Conservation (phyloP, 2,329 filamentous ascomycete genomes). For the Chrysoporthe puriensis region DNA sequence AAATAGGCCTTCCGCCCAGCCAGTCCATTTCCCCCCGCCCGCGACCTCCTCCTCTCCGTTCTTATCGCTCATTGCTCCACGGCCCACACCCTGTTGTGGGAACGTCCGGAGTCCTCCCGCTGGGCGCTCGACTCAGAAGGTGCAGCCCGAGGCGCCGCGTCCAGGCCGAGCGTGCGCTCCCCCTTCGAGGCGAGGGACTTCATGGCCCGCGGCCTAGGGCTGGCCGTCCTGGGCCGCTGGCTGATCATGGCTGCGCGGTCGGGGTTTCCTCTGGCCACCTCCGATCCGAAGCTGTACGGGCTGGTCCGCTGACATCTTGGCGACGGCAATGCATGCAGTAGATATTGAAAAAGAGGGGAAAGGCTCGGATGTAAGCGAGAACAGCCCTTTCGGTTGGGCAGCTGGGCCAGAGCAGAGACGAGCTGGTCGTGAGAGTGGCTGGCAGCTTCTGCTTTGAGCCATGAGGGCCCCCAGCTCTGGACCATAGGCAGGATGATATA, state of each 20-base stretch:
- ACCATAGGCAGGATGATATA: constrained; percentile 12
- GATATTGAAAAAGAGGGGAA: constrained; percentile 4
- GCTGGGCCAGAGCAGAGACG: neutral
- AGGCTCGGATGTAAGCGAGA: constrained; percentile 1
- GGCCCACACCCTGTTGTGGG: neutral
- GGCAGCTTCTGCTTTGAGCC: constrained; percentile 23
- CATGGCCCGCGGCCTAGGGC: neutral
- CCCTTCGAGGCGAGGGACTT: neutral
- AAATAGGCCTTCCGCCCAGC: neutral
- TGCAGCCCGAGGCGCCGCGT: neutral
- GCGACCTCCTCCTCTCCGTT: neutral
- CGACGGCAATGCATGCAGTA: constrained; percentile 9
- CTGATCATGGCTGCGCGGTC: neutral
- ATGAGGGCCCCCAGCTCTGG: neutral
- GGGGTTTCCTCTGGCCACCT: constrained; percentile 6
- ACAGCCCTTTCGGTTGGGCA: neutral
- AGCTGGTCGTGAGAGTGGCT: constrained; percentile 10
- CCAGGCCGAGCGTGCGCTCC: neutral
- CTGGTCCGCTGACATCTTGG: constrained; percentile 1
- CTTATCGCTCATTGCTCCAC: neutral
- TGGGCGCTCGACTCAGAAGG: neutral
- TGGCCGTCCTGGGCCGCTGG: neutral
- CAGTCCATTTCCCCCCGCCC: neutral
- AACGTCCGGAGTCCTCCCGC: neutral
- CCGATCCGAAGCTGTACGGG: constrained; percentile 2